phyloP scores from a whole-genome alignment of 805 yeast species.

The Spathaspora arborariae region DNA sequence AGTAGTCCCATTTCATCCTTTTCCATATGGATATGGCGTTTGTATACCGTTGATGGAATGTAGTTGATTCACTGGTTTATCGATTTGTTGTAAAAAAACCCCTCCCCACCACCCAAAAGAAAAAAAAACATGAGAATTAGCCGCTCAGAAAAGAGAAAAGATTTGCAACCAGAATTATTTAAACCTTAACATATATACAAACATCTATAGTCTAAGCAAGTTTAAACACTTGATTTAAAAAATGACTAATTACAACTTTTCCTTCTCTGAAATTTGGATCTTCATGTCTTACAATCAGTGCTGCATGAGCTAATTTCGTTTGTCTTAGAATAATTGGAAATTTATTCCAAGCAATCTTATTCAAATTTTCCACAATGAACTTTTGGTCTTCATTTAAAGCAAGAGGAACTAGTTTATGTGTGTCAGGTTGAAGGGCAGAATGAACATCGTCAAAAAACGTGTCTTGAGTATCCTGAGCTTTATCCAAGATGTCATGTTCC shows the following conservation, averaged over 20 bases:
- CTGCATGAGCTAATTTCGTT: slow-evolving; percentile 74
- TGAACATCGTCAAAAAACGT: slow-evolving; percentile 60
- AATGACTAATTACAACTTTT: slow-evolving; percentile 59
- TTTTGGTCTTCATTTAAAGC: slow-evolving; percentile 40
- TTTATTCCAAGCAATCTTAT: slow-evolving; percentile 62
- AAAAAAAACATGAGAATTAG: neutral
- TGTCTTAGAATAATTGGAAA: slow-evolving; percentile 65
- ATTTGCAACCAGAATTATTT: neutral
- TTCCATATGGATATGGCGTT: neutral
- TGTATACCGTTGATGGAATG: neutral
- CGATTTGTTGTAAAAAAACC: neutral
- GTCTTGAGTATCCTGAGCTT: slow-evolving; percentile 59
- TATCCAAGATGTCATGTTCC: slow-evolving; percentile 17
- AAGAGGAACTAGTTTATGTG: slow-evolving; percentile 5
- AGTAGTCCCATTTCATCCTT: neutral
- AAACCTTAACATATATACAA: neutral
- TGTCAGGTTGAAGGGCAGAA: slow-evolving; percentile 42
- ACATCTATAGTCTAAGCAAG: neutral
- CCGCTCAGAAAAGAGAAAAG: neutral
- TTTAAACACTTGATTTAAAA: slow-evolving; percentile 40
- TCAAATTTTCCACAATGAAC: slow-evolving; percentile 53
- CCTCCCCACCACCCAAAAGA: no score
- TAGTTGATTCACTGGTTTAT: neutral
- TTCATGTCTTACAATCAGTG: slow-evolving; percentile 65
- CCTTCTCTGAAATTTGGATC: slow-evolving; percentile 62